Base-by-base conservation (phyloP, 495 filamentous ascomycete genomes). In the Aspergillus sparsus region DNA sequence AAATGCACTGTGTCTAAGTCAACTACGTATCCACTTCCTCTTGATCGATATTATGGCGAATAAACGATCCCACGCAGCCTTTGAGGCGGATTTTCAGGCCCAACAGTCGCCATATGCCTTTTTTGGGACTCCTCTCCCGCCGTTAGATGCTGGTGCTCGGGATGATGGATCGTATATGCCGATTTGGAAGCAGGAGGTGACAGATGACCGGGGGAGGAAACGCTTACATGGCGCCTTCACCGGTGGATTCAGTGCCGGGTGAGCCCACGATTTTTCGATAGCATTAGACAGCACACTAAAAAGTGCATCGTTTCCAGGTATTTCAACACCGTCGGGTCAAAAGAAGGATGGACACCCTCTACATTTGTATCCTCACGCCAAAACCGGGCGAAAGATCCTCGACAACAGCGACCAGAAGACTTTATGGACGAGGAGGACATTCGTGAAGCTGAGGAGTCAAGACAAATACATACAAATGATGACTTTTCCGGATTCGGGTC, bases 391-490 rank as follows among this genome's bases (percentile, higher is more conserved):
- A 88, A 90, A 64, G 87, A 93, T 77, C 81, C 73, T 27, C 69
- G 70, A 49, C 77, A 86, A 65, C 86, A 90, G 69, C 85, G 86
- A 34, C 82, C 87, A 8, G 93, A 98, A 66, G 94, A 98, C 68
- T 98, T 92, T 61, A 98, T 98, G 94, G 94, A 98, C 62, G 95
- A 96, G 62, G 95, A 98, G 74, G 94, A 98, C 74, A 76, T 96
- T 10, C 88, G 89, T 10, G 93, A 97, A 63, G 88, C 87, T 2
- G 92, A 87, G 53, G 93, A 97, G 72, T 80, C 86, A 3, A 82
- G 82, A 62, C 81, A 79, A 49, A 70, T 98, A 34, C 84, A 93
- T 65, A 96, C 89, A 0, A 77, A 83, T 1, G 76, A 84, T 33
- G 82, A 78, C 0, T 97, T 93, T 70, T 80, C 91, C 7, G 90